Conservation (phyloP, 2,329 filamentous ascomycete genomes). For the Ceratocystis alfenasii region DNA sequence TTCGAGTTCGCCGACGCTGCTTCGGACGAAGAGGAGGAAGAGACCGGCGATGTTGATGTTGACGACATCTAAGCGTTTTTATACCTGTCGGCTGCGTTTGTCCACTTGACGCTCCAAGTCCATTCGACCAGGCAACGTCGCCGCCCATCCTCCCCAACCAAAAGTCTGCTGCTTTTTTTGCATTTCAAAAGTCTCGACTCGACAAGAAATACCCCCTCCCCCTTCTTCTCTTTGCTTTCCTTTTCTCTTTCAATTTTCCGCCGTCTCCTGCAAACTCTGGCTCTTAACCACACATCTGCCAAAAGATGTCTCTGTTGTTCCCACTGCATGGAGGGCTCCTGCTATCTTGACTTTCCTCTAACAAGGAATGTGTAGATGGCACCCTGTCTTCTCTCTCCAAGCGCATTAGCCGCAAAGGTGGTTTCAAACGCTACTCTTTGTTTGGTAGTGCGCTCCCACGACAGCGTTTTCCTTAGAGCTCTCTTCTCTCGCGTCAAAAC, state of each 20-base stretch:
- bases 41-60: constrained; percentile 73
- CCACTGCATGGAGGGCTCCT: constrained; percentile 5
- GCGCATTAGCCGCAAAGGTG: background rate
- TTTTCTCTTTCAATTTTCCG: constrained; percentile 19
- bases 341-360: background rate
- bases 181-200: constrained; percentile 6
- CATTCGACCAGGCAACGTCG: constrained; percentile 20
- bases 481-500: background rate
- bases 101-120: constrained; percentile 7
- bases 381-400: background rate
- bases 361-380: background rate
- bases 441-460: background rate
- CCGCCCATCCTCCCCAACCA: background rate
- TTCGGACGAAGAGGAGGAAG: constrained; percentile 43
- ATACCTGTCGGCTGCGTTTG: background rate
- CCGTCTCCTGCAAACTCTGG: background rate
- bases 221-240: background rate
- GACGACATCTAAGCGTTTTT: constrained; percentile 70
- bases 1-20: constrained; percentile 98
- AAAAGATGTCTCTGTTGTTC: constrained; percentile 1
- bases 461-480: background rate
- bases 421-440: background rate
- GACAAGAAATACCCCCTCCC: constrained; percentile 3
- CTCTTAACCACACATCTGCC: constrained; percentile 17
- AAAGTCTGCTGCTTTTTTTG: constrained; percentile 8